A percentile compares a stretch with the other conserved stretches of the same genome.
Conservation (phyloP, 148 eudicot genomes). For the Oxyria digyna region DNA sequence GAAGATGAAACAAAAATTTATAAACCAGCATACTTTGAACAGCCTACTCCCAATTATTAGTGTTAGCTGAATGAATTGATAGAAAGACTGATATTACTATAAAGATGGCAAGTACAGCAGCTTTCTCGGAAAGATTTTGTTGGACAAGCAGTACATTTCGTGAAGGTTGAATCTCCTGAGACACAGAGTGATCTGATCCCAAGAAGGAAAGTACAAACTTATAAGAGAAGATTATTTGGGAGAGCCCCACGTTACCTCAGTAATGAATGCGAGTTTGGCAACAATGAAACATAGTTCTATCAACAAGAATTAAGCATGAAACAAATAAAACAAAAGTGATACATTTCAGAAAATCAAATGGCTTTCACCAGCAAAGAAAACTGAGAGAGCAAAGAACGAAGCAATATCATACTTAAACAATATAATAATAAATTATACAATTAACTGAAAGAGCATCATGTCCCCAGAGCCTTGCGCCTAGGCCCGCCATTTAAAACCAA, state of each 20-base stretch:
- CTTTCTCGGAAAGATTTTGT: background rate
- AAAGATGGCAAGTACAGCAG: background rate
- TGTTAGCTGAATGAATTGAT: background rate
- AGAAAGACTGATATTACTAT: background rate
- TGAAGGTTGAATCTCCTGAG: background rate
- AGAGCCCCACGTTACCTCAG: background rate
- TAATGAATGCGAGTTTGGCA: background rate
- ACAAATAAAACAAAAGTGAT: background rate
- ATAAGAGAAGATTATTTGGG: background rate
- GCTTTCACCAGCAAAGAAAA: background rate
- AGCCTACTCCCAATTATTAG: background rate
- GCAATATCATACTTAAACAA: too few species aligned
- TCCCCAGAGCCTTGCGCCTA: too few species aligned
- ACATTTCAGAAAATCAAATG: background rate
- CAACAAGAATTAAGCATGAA: background rate
- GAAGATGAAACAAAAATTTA: background rate
- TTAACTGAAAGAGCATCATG: too few species aligned
- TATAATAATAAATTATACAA: too few species aligned
- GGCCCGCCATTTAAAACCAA: too few species aligned
- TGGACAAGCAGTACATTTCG: background rate
- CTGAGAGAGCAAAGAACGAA: background rate
- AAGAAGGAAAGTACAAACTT: background rate
- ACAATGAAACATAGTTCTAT: background rate
- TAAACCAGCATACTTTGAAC: background rate
- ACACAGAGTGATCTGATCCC: background rate